Base-by-base conservation (phyloP, 2,329 filamentous ascomycete species). In the Calonectria montana region DNA sequence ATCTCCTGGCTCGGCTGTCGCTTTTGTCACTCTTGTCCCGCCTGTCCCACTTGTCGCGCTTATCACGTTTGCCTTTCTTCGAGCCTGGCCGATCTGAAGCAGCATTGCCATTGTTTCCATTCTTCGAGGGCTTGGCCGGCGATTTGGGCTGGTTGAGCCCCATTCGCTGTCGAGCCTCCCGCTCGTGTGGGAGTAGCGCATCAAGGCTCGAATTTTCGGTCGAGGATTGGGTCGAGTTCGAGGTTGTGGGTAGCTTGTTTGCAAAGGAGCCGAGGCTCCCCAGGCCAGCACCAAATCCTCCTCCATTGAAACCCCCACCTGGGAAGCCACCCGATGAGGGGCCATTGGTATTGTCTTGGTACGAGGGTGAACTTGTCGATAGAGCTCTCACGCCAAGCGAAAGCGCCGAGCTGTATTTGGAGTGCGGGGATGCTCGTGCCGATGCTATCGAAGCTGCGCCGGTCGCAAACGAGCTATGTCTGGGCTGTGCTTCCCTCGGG, bases 111-210 rank as follows among this genome's bases (percentile, higher is more conserved):
- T 63, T 67, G 48, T 64, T 70, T 25, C 39, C 65, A 21, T 69
- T 69, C n/a, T 67, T 68, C 21, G 67, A 41, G 23, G 53, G 13
- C 21, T 53, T 69, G 47, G 48, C n/a, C 25, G 65, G 21, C 27
- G 71, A 48, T 48, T 76, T 79, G 57, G 75, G 71, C 23, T 73
- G 64, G 29, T 73, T 65, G 10, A 75, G 47, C 25, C 77, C 73
- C 63, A 80, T 77, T 61, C 76, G 80, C 63, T 78, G 66, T 12
- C 82, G 81, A 41, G 84, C 84, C 43, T 81, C 80, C n/a, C 75
- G 61, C 67, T 86, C 84, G 55, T 86, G 84, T 3, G 84, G 84
- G 7, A 86, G 80, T 43, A 86, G 76, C 2, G 76, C 77, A 4
- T 66, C 53, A 3, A 67, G 23, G n/a, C 15, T 53, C 39, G 69